phyloP scores from a whole-genome alignment of 2,329 filamentous ascomycete genomes.

The Colletotrichum camelliae region DNA sequence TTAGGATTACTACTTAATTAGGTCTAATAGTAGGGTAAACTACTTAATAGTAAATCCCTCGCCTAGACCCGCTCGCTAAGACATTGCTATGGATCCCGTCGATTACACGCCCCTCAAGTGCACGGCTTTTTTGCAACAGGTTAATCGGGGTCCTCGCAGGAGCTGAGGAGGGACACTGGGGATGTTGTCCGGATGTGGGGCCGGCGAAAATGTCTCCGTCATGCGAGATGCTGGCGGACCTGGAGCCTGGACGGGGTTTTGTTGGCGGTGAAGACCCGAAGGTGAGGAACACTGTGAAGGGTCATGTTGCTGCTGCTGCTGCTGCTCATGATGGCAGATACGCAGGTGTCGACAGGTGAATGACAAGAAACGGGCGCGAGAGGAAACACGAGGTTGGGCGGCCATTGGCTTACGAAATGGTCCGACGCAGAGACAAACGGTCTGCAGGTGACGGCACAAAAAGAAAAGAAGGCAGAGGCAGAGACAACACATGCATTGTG shows the following conservation, averaged over 20 bases:
- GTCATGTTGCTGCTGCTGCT: background rate
- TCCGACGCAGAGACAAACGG: slow-evolving; percentile 10
- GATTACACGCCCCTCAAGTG: no score
- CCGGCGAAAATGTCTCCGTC: background rate
- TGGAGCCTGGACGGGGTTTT: background rate
- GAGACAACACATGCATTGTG: background rate
- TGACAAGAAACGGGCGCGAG: background rate
- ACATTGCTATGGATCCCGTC: no score
- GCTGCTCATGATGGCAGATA: background rate
- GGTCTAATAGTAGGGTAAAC: no score
- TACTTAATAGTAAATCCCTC: no score
- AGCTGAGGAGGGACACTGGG: background rate
- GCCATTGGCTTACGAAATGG: background rate
- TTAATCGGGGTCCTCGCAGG: no score
- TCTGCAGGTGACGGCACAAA: background rate
- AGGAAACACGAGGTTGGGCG: background rate
- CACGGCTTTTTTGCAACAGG: no score
- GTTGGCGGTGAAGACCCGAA: background rate
- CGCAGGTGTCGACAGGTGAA: background rate
- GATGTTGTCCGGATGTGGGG: slow-evolving; percentile 2
- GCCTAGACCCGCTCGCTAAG: no score
- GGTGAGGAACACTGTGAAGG: background rate
- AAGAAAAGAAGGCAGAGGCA: background rate
- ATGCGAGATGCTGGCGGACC: background rate
- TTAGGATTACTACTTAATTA: no score